phyloP scores from a whole-genome alignment of 2,329 filamentous ascomycete species.

The Microsporum ferrugineum region DNA sequence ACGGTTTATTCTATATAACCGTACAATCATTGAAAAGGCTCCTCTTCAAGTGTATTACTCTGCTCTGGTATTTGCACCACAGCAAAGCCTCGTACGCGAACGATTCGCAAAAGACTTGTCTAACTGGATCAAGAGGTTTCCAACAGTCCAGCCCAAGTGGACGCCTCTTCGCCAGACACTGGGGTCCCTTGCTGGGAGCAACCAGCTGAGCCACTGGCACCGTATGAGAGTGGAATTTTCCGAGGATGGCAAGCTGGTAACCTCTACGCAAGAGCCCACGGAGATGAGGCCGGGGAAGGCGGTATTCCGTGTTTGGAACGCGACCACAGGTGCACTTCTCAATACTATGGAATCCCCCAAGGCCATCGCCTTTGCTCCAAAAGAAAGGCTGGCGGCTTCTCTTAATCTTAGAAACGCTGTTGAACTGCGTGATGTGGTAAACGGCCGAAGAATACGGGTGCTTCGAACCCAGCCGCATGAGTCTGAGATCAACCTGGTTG shows the following conservation, averaged over 20 bases:
- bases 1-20: constrained; percentile 22
- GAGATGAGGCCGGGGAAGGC: background rate
- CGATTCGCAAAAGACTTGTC: constrained; percentile 16
- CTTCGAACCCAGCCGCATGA: background rate
- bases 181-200: background rate
- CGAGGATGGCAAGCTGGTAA: background rate
- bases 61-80: constrained; percentile 25
- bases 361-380: background rate
- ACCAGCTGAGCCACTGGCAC: background rate
- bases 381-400: background rate
- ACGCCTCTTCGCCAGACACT: background rate
- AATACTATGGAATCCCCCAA: background rate
- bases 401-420: background rate
- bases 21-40: constrained; percentile 19
- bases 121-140: constrained; percentile 11
- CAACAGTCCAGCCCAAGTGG: background rate
- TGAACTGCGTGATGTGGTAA: background rate
- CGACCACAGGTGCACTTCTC: background rate
- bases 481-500: background rate
- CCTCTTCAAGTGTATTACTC: constrained; percentile 29
- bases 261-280: background rate
- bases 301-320: background rate
- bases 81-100: constrained; percentile 18
- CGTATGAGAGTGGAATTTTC: background rate
- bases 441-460: background rate